Percentiles rank a stretch among this genome's conserved stretches.
Conservation (phyloP, 352 stramenopile species). For the Phytopythium cucurbitacearum region DNA sequence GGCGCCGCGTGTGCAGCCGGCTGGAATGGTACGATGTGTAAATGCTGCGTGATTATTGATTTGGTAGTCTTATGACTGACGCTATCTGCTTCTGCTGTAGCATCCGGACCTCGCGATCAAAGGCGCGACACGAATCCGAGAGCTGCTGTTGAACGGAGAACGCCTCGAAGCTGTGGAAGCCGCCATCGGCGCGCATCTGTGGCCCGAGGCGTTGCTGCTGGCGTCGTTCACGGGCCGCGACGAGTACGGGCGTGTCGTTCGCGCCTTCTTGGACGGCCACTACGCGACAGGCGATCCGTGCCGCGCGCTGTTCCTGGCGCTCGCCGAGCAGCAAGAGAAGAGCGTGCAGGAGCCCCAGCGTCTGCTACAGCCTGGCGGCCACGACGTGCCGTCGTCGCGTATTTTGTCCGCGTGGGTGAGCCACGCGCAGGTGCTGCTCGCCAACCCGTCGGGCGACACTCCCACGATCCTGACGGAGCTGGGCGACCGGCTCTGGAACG, state of each 20-base stretch:
- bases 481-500: slow-evolving; percentile 78
- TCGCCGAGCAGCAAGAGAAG: slow-evolving; percentile 82
- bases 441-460: slow-evolving; percentile 77
- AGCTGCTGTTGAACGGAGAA: slow-evolving; percentile 73
- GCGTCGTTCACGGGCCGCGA: slow-evolving; percentile 83
- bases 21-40: slow-evolving; percentile 20
- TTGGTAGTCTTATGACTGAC: slow-evolving; percentile 1
- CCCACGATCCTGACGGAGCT: slow-evolving; percentile 82
- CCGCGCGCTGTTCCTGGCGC: slow-evolving; percentile 73
- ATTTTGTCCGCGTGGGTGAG: slow-evolving; percentile 74
- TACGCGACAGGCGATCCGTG: slow-evolving; percentile 75
- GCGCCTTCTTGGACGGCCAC: slow-evolving; percentile 70
- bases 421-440: slow-evolving; percentile 77
- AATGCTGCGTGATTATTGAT: not conserved
- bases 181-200: slow-evolving; percentile 82
- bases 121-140: slow-evolving; percentile 52
- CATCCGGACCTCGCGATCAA: slow-evolving; percentile 45
- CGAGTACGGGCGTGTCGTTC: slow-evolving; percentile 80
- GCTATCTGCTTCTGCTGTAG: slow-evolving; percentile 18
- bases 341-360: slow-evolving; percentile 81
- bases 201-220: slow-evolving; percentile 85
- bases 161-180: slow-evolving; percentile 68
- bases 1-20: slow-evolving; percentile 33
- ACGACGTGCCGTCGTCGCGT: slow-evolving; percentile 29
- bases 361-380: slow-evolving; percentile 32